Percentiles rank a stretch among this genome's conserved stretches.
Evolutionary conservation across 1,139 yeast species (phyloP).

Genomic region (Candida buenavistaensis): DNA sequence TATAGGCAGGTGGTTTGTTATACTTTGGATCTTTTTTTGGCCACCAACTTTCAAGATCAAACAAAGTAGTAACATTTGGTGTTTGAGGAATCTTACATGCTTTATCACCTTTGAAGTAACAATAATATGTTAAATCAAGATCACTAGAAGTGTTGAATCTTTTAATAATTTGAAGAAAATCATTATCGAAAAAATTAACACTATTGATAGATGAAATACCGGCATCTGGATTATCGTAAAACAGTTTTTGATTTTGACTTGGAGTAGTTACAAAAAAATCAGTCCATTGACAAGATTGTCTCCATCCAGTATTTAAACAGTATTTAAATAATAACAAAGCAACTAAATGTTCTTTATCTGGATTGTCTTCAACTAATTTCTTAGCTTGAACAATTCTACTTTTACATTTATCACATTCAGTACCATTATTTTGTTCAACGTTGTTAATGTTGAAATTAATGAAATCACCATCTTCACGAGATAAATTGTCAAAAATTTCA

Average conservation of each 20-base stretch:
- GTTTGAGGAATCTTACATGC: constrained; percentile 34
- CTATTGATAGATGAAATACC: constrained; percentile 24
- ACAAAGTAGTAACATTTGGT: constrained; percentile 25
- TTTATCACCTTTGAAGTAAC: constrained; percentile 31
- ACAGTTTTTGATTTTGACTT: constrained; percentile 33
- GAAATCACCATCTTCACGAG: constrained; percentile 30
- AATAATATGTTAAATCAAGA: constrained; percentile 34
- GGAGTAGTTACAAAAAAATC: constrained; percentile 32
- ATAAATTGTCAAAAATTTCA: constrained; percentile 24
- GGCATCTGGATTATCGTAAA: constrained; percentile 20
- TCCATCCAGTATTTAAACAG: constrained; percentile 28
- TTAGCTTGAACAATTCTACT: constrained; percentile 33
- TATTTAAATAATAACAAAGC: constrained; percentile 36
- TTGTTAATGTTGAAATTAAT: constrained; percentile 26
- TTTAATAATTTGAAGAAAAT: constrained; percentile 37
- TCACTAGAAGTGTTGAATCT: constrained; percentile 38
- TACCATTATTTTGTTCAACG: constrained; percentile 27
- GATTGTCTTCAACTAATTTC: constrained; percentile 26
- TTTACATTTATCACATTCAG: constrained; percentile 38
- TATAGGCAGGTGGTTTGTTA: constrained; percentile 25
- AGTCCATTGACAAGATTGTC: constrained; percentile 30
- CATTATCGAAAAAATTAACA: constrained; percentile 40
- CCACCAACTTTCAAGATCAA: constrained; percentile 30
- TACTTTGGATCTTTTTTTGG: constrained; percentile 29
- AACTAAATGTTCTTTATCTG: constrained; percentile 37